Percentiles rank a stretch among this genome's conserved stretches.
Conservation (phyloP, 352 stramenopile genomes). For the Phytophthora pisi region DNA sequence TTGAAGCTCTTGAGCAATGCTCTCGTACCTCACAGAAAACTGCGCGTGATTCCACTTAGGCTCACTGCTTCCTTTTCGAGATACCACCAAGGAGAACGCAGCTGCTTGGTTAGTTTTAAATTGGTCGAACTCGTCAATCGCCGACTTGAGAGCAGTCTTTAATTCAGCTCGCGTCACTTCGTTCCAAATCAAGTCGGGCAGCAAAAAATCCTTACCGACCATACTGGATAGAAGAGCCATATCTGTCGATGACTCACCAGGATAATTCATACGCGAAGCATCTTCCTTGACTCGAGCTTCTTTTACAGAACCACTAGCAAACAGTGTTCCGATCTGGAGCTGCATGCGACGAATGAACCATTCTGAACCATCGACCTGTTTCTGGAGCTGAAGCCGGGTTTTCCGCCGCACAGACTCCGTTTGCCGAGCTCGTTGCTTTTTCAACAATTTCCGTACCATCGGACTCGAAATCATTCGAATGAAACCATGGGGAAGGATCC, state of each 20-base stretch:
- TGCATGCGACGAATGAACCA: constrained; percentile 80
- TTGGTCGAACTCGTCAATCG: constrained; percentile 56
- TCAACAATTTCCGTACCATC: constrained; percentile 63
- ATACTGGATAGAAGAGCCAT: constrained; percentile 70
- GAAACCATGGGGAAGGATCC: constrained; percentile 74
- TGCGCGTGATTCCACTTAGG: constrained; percentile 74
- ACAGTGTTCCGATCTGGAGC: constrained; percentile 55
- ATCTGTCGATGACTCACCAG: constrained; percentile 71
- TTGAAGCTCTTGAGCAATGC: constrained; percentile 64
- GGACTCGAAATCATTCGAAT: constrained; percentile 76
- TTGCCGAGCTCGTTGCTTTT: constrained; percentile 58
- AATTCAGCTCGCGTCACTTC: constrained; percentile 60
- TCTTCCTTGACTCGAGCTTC: constrained; percentile 50
- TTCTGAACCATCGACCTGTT: constrained; percentile 40
- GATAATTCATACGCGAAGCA: constrained; percentile 69
- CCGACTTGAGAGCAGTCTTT: constrained; percentile 46
- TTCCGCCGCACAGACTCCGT: constrained; percentile 33
- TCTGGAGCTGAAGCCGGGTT: constrained; percentile 32
- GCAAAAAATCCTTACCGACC: constrained; percentile 71
- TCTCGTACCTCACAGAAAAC: constrained; percentile 70
- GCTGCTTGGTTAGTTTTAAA: constrained; percentile 44
- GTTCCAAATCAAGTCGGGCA: constrained; percentile 87
- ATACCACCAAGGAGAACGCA: constrained; percentile 28
- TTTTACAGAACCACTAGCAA: constrained; percentile 37
- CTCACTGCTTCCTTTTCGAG: constrained; percentile 28